Base-by-base conservation (phyloP, 2,329 filamentous ascomycete genomes). In the Endoconidiophora polonica region DNA sequence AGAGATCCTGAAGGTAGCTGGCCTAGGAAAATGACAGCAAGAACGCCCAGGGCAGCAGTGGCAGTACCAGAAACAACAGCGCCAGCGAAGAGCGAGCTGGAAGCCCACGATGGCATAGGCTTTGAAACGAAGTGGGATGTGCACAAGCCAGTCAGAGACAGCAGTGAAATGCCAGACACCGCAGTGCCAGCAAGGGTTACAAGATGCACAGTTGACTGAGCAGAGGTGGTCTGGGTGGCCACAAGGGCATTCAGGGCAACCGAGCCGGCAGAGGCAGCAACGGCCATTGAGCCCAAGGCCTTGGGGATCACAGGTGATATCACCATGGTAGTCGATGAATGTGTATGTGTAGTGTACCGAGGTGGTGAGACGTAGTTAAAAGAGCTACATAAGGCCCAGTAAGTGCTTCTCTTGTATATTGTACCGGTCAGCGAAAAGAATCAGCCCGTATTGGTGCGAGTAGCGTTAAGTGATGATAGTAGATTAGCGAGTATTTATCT, bases 21-120 rank as follows among this genome's bases (percentile, higher is more conserved):
- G 22, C 52, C 47, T 5, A 53, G 44, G 5, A 53, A 53, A 39
- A 53, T 44, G 20, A 53, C 48, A 20, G 52, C 41, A 29, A 46
- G 37, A 10, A 49, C 50, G 22, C 47, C 48, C 36, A 53, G 45
- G 40, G 47, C 48, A 1, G 52, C 44, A 20, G 48, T 42, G 16
- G 38, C 36, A n/a, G 40, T 37, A 14, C 48, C 41, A 12, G 49
- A n/a, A 4, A 54, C 26, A 22, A 41, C 41, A 36, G 48, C 49
- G 16, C 46, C 49, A 44, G 53, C 54, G 18, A 49, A 50, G 24
- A 47, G 23, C 5, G 51, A 20, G 38, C 44, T 47, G 12, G 45
- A 41, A 6, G 40, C 44, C 23, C 33, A 23, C 6, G 26, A 37
- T 5, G 47, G 52, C n/a, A 53, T 5, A 24, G 9, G 20, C 12